Conservation (phyloP, 2,329 filamentous ascomycete genomes). For the Leptographium lundbergii region DNA sequence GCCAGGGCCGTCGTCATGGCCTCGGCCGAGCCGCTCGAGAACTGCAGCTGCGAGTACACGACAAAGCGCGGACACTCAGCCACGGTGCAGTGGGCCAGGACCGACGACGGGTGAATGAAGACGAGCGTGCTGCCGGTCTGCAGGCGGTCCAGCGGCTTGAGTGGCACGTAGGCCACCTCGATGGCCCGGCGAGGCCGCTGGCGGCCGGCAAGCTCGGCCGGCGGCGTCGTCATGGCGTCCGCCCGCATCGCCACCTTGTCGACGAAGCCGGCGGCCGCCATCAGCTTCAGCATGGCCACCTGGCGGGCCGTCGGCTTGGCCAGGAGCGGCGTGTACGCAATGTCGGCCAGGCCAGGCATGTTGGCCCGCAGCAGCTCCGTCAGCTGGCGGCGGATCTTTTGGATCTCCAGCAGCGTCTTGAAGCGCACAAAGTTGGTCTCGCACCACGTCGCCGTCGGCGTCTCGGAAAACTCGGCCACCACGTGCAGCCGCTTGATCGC, state of each 20-base stretch:
- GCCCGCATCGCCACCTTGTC: slow-evolving; percentile 89
- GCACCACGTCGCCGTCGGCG: slow-evolving; percentile 62
- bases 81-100: slow-evolving; percentile 56
- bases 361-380: slow-evolving; percentile 67
- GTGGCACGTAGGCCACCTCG: slow-evolving; percentile 81
- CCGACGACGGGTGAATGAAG: slow-evolving; percentile 77
- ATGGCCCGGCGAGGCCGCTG: slow-evolving; percentile 60
- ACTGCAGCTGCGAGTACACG: slow-evolving; percentile 77
- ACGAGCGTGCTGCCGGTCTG: slow-evolving; percentile 40
- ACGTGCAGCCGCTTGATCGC: slow-evolving; percentile 84
- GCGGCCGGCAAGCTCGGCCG: slow-evolving; percentile 22
- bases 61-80: slow-evolving; percentile 77
- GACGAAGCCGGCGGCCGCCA: slow-evolving; percentile 83
- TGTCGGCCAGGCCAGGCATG: slow-evolving; percentile 51
- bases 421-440: slow-evolving; percentile 70
- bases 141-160: slow-evolving; percentile 47
- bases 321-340: slow-evolving; percentile 41
- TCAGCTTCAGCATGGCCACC: slow-evolving; percentile 73
- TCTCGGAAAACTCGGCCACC: slow-evolving; percentile 74
- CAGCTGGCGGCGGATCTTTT: slow-evolving; percentile 72
- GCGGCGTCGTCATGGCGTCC: slow-evolving; percentile 56
- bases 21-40: slow-evolving; percentile 33
- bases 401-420: slow-evolving; percentile 78
- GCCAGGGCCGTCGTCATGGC: slow-evolving; percentile 29
- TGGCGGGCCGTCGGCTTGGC: slow-evolving; percentile 52